phyloP scores from a whole-genome alignment of 768 basidiomycete genomes.

The Mycena sanguinolenta region DNA sequence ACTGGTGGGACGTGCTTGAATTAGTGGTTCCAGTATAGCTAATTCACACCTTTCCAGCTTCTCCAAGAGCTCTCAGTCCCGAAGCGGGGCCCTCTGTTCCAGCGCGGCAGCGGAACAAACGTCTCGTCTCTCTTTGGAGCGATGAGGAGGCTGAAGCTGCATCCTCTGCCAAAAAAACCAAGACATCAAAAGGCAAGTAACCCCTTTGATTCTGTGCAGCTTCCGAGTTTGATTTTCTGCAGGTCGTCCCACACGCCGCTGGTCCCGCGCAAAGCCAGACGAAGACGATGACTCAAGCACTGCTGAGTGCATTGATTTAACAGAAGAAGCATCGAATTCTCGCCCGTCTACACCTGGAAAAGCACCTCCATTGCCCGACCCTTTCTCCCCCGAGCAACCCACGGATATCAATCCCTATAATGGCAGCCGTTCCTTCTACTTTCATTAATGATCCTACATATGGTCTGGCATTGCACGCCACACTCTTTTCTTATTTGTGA shows the following conservation, averaged over 20 bases:
- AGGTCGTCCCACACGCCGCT: background rate
- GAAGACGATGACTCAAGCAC: background rate
- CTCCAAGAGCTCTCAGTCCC: background rate
- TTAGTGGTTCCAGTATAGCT: background rate
- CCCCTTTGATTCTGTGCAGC: background rate
- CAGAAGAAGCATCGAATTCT: background rate
- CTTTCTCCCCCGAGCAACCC: background rate
- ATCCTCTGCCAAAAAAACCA: background rate
- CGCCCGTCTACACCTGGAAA: background rate
- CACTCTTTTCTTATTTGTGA: too few species aligned
- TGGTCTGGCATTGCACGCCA: too few species aligned
- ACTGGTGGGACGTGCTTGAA: background rate
- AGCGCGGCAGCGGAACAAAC: background rate
- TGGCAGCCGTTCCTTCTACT: background rate
- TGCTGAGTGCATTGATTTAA: background rate
- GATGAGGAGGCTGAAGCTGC: background rate
- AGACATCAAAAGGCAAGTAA: background rate
- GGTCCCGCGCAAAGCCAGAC: background rate
- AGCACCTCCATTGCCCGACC: background rate
- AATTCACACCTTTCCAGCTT: background rate
- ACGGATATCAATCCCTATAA: background rate
- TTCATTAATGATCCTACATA: background rate
- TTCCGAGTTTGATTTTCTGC: background rate
- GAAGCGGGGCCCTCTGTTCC: background rate
- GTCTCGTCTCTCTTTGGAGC: background rate